These are phyloP conservation scores for Periconia sp. DNA, from an alignment of 2,329 filamentous ascomycete species.

Conservation along the genomic window DNA sequence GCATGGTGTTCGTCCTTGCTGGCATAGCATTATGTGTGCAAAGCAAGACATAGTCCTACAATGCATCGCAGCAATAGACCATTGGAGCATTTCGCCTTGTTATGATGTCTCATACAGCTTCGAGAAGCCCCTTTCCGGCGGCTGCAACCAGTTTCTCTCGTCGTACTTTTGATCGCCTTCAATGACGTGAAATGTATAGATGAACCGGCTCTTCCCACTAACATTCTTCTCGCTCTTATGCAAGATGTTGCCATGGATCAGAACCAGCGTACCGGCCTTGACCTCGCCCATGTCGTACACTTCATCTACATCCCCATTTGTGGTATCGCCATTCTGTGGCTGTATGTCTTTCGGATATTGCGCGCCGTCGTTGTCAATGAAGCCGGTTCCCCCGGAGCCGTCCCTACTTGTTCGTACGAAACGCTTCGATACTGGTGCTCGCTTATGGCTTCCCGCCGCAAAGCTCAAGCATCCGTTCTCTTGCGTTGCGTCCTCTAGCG, in stretches of 20 bases:
- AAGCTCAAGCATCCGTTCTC: slow-evolving; percentile 92
- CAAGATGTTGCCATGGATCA: slow-evolving; percentile 94
- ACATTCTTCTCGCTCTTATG: slow-evolving; percentile 96
- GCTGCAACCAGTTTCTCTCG: slow-evolving; percentile 90
- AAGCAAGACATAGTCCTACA: slow-evolving; percentile 46
- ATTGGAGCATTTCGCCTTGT: background rate
- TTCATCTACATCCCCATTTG: slow-evolving; percentile 48
- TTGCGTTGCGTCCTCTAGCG: slow-evolving; percentile 85
- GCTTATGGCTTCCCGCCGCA: slow-evolving; percentile 78
- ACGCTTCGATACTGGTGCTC: slow-evolving; percentile 71
- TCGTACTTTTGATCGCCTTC: slow-evolving; percentile 84
- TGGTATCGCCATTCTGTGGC: slow-evolving; percentile 43
- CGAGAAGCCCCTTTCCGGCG: slow-evolving; percentile 79
- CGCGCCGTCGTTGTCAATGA: slow-evolving; percentile 68
- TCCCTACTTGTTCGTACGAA: slow-evolving; percentile 69
- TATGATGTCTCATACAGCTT: slow-evolving; percentile 56
- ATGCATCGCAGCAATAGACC: background rate
- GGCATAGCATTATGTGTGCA: slow-evolving; percentile 87
- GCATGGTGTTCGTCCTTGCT: slow-evolving; percentile 77
- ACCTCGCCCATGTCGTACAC: slow-evolving; percentile 84
- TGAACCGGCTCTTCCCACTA: slow-evolving; percentile 84
- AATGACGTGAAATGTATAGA: slow-evolving; percentile 98
- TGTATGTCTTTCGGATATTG: slow-evolving; percentile 66
- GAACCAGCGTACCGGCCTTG: slow-evolving; percentile 85
- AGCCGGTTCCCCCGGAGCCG: slow-evolving; percentile 49